Evolutionary conservation across 352 stramenopile genomes (phyloP).

Genomic region (Pythium insidiosum): DNA sequence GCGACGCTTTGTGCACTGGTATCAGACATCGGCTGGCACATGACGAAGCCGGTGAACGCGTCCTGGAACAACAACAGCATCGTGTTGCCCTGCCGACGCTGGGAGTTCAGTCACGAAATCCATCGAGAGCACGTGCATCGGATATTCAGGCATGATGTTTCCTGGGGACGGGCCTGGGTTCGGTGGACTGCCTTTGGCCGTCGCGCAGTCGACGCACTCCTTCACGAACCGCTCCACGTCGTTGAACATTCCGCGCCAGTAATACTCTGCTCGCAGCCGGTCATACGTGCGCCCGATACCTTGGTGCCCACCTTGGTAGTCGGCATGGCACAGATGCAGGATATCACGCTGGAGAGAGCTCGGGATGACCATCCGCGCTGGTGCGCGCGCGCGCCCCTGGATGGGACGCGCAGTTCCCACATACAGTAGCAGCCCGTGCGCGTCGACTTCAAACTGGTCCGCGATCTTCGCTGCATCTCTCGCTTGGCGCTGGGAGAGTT

Average conservation of each 20-base stretch:
- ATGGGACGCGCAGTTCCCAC: neutral
- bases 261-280: constrained; percentile 3
- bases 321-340: constrained; percentile 4
- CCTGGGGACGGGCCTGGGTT: constrained; percentile 4
- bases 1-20: constrained; percentile 9
- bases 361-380: constrained; percentile 6
- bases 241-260: constrained; percentile 12
- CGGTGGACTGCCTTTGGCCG: neutral
- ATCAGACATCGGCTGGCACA: constrained; percentile 9
- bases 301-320: constrained; percentile 9
- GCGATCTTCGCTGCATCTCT: constrained; percentile 4
- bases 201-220: constrained; percentile 13
- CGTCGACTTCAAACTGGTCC: constrained; percentile 7
- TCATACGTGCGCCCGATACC: constrained; percentile 9
- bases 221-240: constrained; percentile 2
- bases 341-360: constrained; percentile 1
- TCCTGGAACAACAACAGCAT: constrained; percentile 10
- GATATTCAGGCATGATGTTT: constrained; percentile 8
- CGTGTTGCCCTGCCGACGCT: constrained; percentile 7
- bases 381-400: neutral
- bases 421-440: constrained; percentile 3
- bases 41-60: constrained; percentile 11
- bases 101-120: constrained; percentile 14
- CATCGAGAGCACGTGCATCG: constrained; percentile 17
- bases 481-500: neutral